A percentile compares a stretch with the other conserved stretches of the same genome.
Evolutionary conservation across 2,329 filamentous ascomycete genomes (phyloP).

Genomic region (Tricladium varicosporioides): DNA sequence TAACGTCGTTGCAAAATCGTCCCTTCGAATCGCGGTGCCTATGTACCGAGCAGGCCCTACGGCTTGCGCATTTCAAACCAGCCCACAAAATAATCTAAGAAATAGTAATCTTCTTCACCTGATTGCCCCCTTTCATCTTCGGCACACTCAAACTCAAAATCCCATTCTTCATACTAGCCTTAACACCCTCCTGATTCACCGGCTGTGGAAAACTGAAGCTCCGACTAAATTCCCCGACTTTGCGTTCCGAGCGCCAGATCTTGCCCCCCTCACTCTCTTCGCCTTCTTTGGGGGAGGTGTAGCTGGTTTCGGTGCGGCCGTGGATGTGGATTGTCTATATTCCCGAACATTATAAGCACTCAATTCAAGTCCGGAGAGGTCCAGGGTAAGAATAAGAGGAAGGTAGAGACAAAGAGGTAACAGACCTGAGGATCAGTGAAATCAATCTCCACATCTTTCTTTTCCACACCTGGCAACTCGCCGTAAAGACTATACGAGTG

Average conservation of each 20-base stretch:
- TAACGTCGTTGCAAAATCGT: too few relatives aligned
- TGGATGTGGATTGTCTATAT: slow-evolving; percentile 62
- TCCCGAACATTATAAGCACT: slow-evolving; percentile 56
- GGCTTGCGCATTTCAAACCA: too few relatives aligned
- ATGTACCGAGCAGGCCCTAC: too few relatives aligned
- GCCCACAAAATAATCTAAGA: too few relatives aligned
- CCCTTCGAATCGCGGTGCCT: too few relatives aligned
- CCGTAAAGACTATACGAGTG: slow-evolving; percentile 71
- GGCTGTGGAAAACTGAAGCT: slow-evolving; percentile 63
- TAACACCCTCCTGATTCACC: slow-evolving; percentile 58
- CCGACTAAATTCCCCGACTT: slow-evolving; percentile 62
- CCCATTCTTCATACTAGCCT: slow-evolving; percentile 60
- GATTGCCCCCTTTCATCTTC: slow-evolving; percentile 58
- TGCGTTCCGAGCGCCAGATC: slow-evolving; percentile 48
- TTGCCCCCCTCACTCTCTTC: not conserved
- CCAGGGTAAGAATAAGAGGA: slow-evolving; percentile 35
- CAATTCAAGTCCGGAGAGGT: slow-evolving; percentile 73
- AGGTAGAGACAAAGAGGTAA: too few relatives aligned
- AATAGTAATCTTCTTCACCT: slow-evolving; percentile 41
- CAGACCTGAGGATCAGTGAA: too few relatives aligned
- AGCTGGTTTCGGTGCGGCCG: slow-evolving; percentile 63
- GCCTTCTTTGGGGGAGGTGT: slow-evolving; percentile 40
- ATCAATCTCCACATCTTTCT: too few relatives aligned
- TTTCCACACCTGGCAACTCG: slow-evolving; percentile 31
- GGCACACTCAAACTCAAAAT: slow-evolving; percentile 60